phyloP scores from a whole-genome alignment of 2,329 filamentous ascomycete species.

The Trichoderma sp. region DNA sequence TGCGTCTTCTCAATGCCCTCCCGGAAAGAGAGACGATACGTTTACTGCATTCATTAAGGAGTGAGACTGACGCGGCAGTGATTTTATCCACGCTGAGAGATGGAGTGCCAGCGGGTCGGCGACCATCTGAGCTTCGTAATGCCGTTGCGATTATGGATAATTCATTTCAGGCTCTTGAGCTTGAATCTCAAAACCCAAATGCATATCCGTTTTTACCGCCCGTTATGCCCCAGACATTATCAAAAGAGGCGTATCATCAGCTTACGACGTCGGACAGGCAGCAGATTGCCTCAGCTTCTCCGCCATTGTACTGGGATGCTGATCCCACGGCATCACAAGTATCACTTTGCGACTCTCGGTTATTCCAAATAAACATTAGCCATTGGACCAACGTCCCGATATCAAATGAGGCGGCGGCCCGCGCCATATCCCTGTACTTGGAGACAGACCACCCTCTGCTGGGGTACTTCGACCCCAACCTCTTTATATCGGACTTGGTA shows the following conservation, averaged over 20 bases:
- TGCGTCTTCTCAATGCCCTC: constrained; percentile 28
- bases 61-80: constrained; percentile 24
- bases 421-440: constrained; percentile 38
- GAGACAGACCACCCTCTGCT: constrained; percentile 40
- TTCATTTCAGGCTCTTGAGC: neutral
- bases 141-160: neutral
- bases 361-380: neutral
- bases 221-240: neutral
- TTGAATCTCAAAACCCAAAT: constrained; percentile 6
- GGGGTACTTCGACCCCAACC: constrained; percentile 35
- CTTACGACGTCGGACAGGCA: neutral
- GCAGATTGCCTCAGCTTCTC: neutral
- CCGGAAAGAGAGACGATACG: constrained; percentile 24
- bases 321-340: neutral
- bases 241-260: neutral
- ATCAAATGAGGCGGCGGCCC: constrained; percentile 31
- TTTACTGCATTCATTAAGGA: constrained; percentile 26
- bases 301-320: neutral
- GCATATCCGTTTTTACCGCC: neutral
- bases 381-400: constrained; percentile 37
- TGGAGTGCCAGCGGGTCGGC: neutral
- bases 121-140: neutral
- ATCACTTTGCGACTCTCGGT: neutral
- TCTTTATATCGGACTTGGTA: constrained; percentile 38
- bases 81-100: constrained; percentile 26